Percentiles rank a stretch among this genome's conserved stretches.
Conservation (phyloP, 495 filamentous ascomycete species). For the Penicillium taxi region DNA sequence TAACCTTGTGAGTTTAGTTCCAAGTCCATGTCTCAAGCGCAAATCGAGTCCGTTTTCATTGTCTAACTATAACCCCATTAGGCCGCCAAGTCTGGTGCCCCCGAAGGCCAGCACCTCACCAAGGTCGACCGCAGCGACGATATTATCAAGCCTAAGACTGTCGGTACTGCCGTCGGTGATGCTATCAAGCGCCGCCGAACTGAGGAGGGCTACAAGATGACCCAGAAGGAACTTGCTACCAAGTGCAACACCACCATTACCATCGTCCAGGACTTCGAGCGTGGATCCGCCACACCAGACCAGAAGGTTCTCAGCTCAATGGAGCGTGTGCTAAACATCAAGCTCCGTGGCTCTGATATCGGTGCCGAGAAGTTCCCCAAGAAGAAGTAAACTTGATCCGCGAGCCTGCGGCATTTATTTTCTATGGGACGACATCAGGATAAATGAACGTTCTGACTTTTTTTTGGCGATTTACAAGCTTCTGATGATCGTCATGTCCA, state of each 20-base stretch:
- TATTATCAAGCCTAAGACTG: slow-evolving; percentile 90
- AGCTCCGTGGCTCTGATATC: slow-evolving; percentile 71
- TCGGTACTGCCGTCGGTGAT: slow-evolving; percentile 69
- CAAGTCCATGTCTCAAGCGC: neutral
- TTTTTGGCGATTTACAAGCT: slow-evolving; percentile 8
- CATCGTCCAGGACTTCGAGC: slow-evolving; percentile 79
- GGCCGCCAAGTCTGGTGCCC: slow-evolving; percentile 48
- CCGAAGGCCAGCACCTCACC: slow-evolving; percentile 90
- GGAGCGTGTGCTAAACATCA: slow-evolving; percentile 79
- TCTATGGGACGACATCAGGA: slow-evolving; percentile 17
- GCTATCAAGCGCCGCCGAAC: slow-evolving; percentile 71
- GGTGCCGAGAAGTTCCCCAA: slow-evolving; percentile 67
- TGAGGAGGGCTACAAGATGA: slow-evolving; percentile 74
- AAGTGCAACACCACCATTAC: slow-evolving; percentile 83
- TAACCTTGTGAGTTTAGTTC: slow-evolving; percentile 59
- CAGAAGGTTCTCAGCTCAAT: slow-evolving; percentile 74
- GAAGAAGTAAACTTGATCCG: slow-evolving; percentile 47
- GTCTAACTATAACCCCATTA: slow-evolving; percentile 19
- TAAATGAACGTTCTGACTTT: slow-evolving; percentile 14
- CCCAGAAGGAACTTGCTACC: slow-evolving; percentile 91
- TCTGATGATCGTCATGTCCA: slow-evolving; percentile 23
- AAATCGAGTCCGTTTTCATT: neutral
- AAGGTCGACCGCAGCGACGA: slow-evolving; percentile 98
- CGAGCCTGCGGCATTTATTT: slow-evolving; percentile 23
- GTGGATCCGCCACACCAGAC: slow-evolving; percentile 69